Evolutionary conservation across 176 grass and related monocot species (phyloP).

Genomic region (Areca catechu): DNA sequence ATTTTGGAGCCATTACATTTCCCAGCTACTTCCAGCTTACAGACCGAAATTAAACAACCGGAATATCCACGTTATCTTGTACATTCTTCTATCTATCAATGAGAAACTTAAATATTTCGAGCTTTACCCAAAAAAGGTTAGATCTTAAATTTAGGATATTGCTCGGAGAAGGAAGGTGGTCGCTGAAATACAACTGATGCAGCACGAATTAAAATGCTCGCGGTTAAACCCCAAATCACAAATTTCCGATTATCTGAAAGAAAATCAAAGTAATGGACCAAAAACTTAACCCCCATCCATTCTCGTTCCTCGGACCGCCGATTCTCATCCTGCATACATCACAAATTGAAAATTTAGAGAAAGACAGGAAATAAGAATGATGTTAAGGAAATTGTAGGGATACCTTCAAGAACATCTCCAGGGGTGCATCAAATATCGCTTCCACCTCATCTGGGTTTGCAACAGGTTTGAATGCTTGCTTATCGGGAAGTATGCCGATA

Average conservation of each 20-base stretch:
- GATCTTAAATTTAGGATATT: constrained; percentile 3
- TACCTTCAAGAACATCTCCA: constrained; percentile 97
- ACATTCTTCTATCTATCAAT: no score
- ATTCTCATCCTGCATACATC: constrained; percentile 50
- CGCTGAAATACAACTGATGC: constrained; percentile 59
- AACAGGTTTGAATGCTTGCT: constrained; percentile 45
- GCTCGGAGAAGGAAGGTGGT: constrained; percentile 53
- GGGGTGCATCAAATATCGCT: constrained; percentile 80
- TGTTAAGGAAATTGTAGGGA: not conserved
- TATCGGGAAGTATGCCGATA: constrained; percentile 58
- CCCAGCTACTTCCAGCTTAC: no score
- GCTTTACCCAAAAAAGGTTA: no score
- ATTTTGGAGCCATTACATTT: no score
- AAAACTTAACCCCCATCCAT: constrained; percentile 54
- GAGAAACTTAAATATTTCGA: no score
- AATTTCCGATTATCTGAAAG: constrained; percentile 34
- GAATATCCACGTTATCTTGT: no score
- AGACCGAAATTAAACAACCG: no score
- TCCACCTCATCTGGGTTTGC: constrained; percentile 73
- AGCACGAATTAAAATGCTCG: constrained; percentile 62
- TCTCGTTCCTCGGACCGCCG: constrained; percentile 34
- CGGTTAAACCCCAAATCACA: constrained; percentile 92
- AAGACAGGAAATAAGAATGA: not conserved
- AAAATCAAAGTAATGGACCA: constrained; percentile 70
- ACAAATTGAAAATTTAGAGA: not conserved